Evolutionary conservation across 768 basidiomycete genomes (phyloP), one percentile per base, ranked within the genome.

Genomic region (Flagelloscypha sp.): DNA sequence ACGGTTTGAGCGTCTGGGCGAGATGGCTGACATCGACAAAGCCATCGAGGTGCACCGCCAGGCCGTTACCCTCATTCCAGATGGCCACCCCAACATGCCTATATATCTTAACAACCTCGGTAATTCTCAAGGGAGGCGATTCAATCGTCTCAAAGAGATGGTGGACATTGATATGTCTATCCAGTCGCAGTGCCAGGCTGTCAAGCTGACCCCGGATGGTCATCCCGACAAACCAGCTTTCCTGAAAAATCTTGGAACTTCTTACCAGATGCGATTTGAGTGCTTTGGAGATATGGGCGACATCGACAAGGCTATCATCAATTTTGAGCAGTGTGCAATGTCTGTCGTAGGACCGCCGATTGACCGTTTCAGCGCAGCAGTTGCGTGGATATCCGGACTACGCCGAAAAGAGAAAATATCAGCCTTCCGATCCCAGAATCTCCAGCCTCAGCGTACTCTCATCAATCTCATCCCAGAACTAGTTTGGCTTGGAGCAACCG

Each of bases 21-120:
- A 47, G 9, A 24, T 38, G 13, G 36, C 41, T 32, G 55, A 61
- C 35, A 22, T 57, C 17, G 51, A 59, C 11, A 48, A 50, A 23
- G 42, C 46, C 3, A 47, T 58, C 24, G 12, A 19, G 6, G 39
- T 37, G 42, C 27, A 42, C 45, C 16, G 44, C 45, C 42, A 48
- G 20, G 48, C 35, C 1, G 48, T 50, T 15, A 36, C 36, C 3
- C 44, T 43, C 24, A 48, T 47, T 18, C 50, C 50, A 4, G 39
- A 44, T 3, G 39, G 38, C 8, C 37, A 46, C 27, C 25, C 39
- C 12, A 17, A 24, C 22, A 33, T 33, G 21, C 29, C 9, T 9
- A 6, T 4, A 13, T 25, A 21, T 18, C 30, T 45, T 11, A 33
- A 17, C 9, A 32, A 41, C 23, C 36, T 53, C 7, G 48, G 41